Evolutionary conservation across 768 basidiomycete genomes (phyloP).

Genomic region (Russula olivacea): DNA sequence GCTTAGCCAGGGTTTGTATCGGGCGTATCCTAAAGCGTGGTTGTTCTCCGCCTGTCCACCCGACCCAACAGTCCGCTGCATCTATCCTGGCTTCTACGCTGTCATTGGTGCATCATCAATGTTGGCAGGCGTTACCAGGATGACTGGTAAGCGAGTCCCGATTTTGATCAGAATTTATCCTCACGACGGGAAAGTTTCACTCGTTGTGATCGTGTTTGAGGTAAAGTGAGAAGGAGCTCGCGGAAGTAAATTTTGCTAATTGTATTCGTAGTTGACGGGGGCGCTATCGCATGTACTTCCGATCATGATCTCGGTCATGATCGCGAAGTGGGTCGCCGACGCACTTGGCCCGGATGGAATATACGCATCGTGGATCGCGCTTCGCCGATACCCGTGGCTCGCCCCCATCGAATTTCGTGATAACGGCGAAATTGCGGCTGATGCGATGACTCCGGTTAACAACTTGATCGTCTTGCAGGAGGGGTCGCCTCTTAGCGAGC

Average conservation of each 20-base stretch:
- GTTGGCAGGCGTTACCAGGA: constrained; percentile 69
- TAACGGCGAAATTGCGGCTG: constrained; percentile 53
- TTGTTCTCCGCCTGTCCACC: constrained; percentile 68
- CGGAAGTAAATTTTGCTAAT: background rate
- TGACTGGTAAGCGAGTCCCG: constrained; percentile 52
- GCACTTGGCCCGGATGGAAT: constrained; percentile 64
- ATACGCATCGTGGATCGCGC: constrained; percentile 66
- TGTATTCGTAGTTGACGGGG: constrained; percentile 53
- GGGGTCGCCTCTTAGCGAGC: constrained; percentile 40
- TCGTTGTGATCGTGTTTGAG: constrained; percentile 75
- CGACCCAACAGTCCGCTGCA: constrained; percentile 59
- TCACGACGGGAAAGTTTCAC: constrained; percentile 44
- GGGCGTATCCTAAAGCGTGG: constrained; percentile 61
- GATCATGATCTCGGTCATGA: constrained; percentile 76
- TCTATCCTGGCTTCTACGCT: constrained; percentile 72
- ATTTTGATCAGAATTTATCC: background rate
- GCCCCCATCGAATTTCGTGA: constrained; percentile 61
- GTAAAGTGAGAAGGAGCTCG: constrained; percentile 30
- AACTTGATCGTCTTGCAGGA: constrained; percentile 42
- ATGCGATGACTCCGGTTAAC: constrained; percentile 51
- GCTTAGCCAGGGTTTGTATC: constrained; percentile 59
- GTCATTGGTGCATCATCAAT: constrained; percentile 72
- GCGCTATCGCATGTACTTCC: constrained; percentile 76
- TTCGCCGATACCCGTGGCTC: constrained; percentile 67
- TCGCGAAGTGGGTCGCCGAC: constrained; percentile 71